Conservation (phyloP, 768 basidiomycete genomes). For the Gloeophyllum trabeum region DNA sequence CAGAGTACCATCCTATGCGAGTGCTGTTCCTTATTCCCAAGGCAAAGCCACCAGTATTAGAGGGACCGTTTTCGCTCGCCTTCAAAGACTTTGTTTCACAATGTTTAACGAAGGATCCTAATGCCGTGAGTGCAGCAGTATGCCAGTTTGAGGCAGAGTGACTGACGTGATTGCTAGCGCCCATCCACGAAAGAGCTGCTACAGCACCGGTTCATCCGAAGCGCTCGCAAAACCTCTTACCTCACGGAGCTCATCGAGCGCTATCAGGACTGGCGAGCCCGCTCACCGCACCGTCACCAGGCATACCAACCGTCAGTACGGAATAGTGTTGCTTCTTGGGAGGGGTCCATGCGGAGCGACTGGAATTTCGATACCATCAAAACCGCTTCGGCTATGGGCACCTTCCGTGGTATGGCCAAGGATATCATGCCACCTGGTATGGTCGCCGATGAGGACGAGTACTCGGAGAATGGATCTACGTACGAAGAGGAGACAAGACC, state of each 20-base stretch:
- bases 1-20: constrained; percentile 98
- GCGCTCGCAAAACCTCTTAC: constrained; percentile 71
- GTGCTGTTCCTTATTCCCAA: constrained; percentile 97
- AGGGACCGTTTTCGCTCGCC: constrained; percentile 70
- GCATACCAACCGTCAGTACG: constrained; percentile 43
- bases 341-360: constrained; percentile 77
- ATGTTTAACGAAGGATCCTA: constrained; percentile 91
- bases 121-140: constrained; percentile 35
- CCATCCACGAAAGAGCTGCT: constrained; percentile 87
- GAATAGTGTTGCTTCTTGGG: constrained; percentile 50
- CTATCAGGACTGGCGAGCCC: constrained; percentile 64
- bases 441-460: constrained; percentile 44
- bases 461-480: constrained; percentile 22
- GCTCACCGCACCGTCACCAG: constrained; percentile 44
- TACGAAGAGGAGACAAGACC: constrained; percentile 29
- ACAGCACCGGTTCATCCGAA: constrained; percentile 85
- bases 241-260: constrained; percentile 85
- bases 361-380: constrained; percentile 94
- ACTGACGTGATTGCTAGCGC: constrained; percentile 39
- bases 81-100: constrained; percentile 91
- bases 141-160: constrained; percentile 1
- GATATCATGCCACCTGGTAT: constrained; percentile 47
- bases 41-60: constrained; percentile 84
- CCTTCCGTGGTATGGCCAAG: constrained; percentile 60
- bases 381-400: constrained; percentile 63